phyloP scores from a whole-genome alignment of 129 eudicot genomes.

The Saussurea involucrata region DNA sequence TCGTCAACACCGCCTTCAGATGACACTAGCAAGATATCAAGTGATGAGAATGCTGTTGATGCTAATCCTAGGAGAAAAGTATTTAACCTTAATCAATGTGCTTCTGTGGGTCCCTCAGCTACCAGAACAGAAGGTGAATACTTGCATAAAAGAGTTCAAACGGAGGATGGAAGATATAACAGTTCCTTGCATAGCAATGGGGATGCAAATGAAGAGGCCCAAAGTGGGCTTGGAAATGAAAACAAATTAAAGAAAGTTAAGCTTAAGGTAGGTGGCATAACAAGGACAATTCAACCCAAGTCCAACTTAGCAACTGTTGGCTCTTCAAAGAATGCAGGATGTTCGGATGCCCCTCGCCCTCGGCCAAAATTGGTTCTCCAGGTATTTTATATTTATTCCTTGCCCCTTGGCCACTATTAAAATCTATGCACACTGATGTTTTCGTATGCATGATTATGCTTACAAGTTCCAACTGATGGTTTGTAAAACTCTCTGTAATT shows the following conservation, averaged over 20 bases:
- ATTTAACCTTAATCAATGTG: constrained; percentile 79
- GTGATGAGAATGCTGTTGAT: constrained; percentile 60
- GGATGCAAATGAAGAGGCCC: constrained; percentile 33
- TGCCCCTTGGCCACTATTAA: background rate
- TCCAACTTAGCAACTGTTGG: constrained; percentile 35
- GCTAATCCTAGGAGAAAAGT: constrained; percentile 69
- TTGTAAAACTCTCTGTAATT: background rate
- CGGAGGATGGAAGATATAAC: constrained; percentile 37
- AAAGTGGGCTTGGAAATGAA: constrained; percentile 45
- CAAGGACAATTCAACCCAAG: constrained; percentile 77
- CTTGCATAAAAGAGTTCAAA: constrained; percentile 36
- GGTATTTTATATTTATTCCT: constrained; percentile 33
- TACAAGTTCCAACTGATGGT: background rate
- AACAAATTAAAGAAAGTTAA: constrained; percentile 67
- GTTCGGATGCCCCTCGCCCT: constrained; percentile 45
- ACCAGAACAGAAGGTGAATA: constrained; percentile 41
- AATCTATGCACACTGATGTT: background rate
- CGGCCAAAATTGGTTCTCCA: constrained; percentile 49
- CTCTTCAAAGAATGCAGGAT: constrained; percentile 35
- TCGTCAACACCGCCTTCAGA: constrained; percentile 59
- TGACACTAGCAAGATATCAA: constrained; percentile 64
- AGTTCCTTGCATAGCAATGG: constrained; percentile 37
- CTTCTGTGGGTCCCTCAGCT: constrained; percentile 32
- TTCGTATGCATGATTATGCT: background rate
- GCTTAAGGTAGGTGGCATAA: constrained; percentile 88